These are phyloP conservation scores for cucumber (Cucumis sativus) DNA, from an alignment of 306 rosid genomes.

Conservation along the genomic window Cucumber_9930_V3 NC_026657.2:23838001-23838500, in stretches of 20 bases:
- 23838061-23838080: background rate
- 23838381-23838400: conserved; percentile 69
- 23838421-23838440: conserved; percentile 82
- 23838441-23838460: conserved; percentile 63
- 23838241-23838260: conserved; percentile 48
- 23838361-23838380: conserved; percentile 55
- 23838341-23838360: conserved; percentile 49
- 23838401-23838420: conserved; percentile 61
- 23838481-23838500: conserved; percentile 11
- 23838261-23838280: conserved; percentile 46
- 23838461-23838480: conserved; percentile 78
- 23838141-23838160: background rate
- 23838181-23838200: conserved; percentile 28
- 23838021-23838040: conserved; percentile 97
- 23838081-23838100: background rate
- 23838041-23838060: conserved; percentile 44
- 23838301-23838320: conserved; percentile 76
- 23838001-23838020: conserved; percentile 90
- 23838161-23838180: background rate
- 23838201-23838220: conserved; percentile 91
- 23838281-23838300: conserved; percentile 74
- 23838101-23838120: background rate
- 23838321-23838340: conserved; percentile 65
- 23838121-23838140: no score
- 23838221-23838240: conserved; percentile 73